Percentiles rank a stretch among this genome's conserved stretches.
phyloP scores from a whole-genome alignment of 352 stramenopile species.

The Phytophthora uliginosa region DNA sequence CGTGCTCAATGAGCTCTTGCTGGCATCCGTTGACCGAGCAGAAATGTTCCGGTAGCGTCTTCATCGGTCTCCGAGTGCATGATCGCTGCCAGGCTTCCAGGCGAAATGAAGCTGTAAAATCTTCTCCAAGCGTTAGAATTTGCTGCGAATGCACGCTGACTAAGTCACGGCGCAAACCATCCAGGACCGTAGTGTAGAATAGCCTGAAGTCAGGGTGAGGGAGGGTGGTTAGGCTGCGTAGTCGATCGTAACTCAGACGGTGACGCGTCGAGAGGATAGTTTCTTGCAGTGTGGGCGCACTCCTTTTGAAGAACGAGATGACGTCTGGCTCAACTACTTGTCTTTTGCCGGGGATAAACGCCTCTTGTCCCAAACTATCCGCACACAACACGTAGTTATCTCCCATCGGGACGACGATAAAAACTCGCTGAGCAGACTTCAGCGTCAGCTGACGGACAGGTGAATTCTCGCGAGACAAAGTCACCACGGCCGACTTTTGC shows the following conservation, averaged over 20 bases:
- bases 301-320: slow-evolving; percentile 53
- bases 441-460: slow-evolving; percentile 36
- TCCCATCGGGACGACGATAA: slow-evolving; percentile 52
- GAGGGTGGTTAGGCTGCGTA: slow-evolving; percentile 40
- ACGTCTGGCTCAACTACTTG: slow-evolving; percentile 63
- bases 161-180: slow-evolving; percentile 61
- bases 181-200: slow-evolving; percentile 51
- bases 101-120: slow-evolving; percentile 70
- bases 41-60: slow-evolving; percentile 43
- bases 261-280: slow-evolving; percentile 49
- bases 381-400: slow-evolving; percentile 66
- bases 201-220: slow-evolving; percentile 50
- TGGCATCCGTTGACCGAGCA: slow-evolving; percentile 69
- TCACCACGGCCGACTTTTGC: slow-evolving; percentile 41
- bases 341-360: slow-evolving; percentile 49
- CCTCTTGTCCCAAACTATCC: slow-evolving; percentile 65
- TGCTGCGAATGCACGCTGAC: slow-evolving; percentile 72
- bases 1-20: slow-evolving; percentile 34
- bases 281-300: slow-evolving; percentile 43
- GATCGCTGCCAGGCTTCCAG: slow-evolving; percentile 65
- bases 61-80: slow-evolving; percentile 43
- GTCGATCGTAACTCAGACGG: slow-evolving; percentile 55
- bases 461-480: slow-evolving; percentile 41
- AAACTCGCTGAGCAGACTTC: slow-evolving; percentile 47
- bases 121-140: slow-evolving; percentile 63